Conservation (phyloP, 306 rosid species). For the Quercus gilva region DNA sequence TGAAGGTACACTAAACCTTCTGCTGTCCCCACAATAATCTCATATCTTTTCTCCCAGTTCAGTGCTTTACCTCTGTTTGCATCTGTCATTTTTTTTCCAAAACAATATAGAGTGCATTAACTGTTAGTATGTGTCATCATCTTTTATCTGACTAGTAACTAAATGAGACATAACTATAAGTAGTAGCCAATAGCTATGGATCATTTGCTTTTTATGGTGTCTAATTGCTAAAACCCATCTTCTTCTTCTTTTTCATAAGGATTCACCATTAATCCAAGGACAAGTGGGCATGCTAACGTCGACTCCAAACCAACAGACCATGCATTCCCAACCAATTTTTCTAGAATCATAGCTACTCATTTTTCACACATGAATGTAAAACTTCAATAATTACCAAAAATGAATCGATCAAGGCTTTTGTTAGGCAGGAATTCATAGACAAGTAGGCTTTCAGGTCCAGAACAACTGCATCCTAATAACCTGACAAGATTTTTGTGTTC, state of each 20-base stretch:
- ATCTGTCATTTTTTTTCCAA: constrained; percentile 37
- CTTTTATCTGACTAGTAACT: background rate
- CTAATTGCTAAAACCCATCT: background rate
- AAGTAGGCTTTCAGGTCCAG: constrained; percentile 95
- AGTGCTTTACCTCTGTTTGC: constrained; percentile 55
- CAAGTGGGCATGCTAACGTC: no score
- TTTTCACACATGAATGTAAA: background rate
- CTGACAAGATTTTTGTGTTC: constrained; percentile 89
- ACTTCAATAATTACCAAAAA: constrained; percentile 57
- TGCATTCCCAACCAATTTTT: no score
- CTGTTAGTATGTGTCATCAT: background rate
- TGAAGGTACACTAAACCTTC: constrained; percentile 88
- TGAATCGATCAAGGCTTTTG: constrained; percentile 81
- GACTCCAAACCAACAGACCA: no score
- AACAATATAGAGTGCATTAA: constrained; percentile 9
- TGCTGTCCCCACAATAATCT: constrained; percentile 65
- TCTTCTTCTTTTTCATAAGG: no score
- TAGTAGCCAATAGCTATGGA: background rate
- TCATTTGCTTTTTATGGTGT: background rate
- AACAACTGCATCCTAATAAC: constrained; percentile 83
- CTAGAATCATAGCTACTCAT: background rate
- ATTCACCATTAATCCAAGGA: no score
- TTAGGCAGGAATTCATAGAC: constrained; percentile 81
- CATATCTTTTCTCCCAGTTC: constrained; percentile 79
- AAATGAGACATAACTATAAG: background rate